These are phyloP conservation scores for Colletotrichum simmondsii DNA, from an alignment of 2,329 filamentous ascomycete species.

Conservation along the genomic window DNA sequence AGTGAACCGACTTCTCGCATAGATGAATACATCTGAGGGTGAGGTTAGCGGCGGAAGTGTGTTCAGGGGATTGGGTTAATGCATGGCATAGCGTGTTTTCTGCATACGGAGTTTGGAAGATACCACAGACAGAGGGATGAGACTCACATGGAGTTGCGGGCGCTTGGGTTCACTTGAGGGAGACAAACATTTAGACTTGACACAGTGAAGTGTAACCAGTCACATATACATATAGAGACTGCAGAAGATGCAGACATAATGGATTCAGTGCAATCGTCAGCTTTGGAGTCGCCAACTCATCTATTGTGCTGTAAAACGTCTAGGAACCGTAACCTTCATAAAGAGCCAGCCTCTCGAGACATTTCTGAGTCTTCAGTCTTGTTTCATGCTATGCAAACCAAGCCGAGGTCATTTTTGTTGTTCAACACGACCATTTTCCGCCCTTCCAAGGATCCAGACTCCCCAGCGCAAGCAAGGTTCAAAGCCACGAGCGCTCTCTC, in stretches of 20 bases:
- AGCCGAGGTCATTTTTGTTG: conserved; percentile 11
- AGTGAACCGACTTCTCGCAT: conserved; percentile 27
- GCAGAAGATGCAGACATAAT: conserved; percentile 2
- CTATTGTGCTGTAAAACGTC: conserved; percentile 35
- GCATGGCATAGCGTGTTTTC: conserved; percentile 15
- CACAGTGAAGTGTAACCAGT: background rate
- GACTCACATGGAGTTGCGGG: background rate
- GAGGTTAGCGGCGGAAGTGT: background rate
- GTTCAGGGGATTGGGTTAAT: background rate
- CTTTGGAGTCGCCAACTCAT: conserved; percentile 30
- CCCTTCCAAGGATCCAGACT: conserved; percentile 26
- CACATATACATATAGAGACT: background rate
- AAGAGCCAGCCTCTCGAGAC: conserved; percentile 26
- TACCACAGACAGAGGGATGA: conserved; percentile 12
- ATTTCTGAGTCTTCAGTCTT: conserved; percentile 24
- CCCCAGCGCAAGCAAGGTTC: conserved; percentile 15
- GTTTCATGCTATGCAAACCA: conserved; percentile 32
- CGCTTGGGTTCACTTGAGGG: background rate
- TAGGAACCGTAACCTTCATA: conserved; percentile 34
- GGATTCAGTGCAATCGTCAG: conserved; percentile 28
- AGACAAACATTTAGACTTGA: background rate
- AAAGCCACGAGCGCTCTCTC: background rate
- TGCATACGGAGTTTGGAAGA: conserved; percentile 29
- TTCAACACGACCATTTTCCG: conserved; percentile 12
- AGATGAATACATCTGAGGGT: background rate